Base-by-base conservation (phyloP, 1,284 basidiomycete species). In the Apiotrichum montevideense region DNA sequence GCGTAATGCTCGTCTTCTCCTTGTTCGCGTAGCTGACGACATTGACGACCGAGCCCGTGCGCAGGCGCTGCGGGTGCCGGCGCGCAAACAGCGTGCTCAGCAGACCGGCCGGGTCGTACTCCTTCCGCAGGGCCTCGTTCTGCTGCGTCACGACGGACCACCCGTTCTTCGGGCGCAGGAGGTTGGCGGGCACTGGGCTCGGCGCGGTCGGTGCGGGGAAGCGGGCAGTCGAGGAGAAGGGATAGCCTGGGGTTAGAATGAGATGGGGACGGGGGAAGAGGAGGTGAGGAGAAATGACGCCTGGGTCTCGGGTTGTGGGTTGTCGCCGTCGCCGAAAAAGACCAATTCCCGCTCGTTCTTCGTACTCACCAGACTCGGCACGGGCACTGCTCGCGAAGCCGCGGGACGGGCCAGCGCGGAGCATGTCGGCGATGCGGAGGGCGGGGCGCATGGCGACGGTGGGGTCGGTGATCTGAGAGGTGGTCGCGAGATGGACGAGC, bases 131-230 rank as follows among this genome's bases (percentile, higher is more conserved):
- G 10, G 81, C 81, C 63, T 84, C 80, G 61, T 82, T 82, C 57
- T 93, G 80, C 76, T 88, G 83, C 40, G 82, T 77, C 84, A 93
- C 88, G 53, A 93, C 80, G 35, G 86, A 87, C 75, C 85, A 86
- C 73, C 90, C 90, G 63, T 82, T 73, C 33, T 63, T 61, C 1
- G 75, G 74, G 8, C 78, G 79, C 35, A 89, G 80, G 37, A 72
- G 65, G 52, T 56, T 56, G 37, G 48, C 43, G 6, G 55, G 45
- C 40, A 50, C 35, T 33, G 79, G 65, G 10, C 79, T 68, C 32
- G 78, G 66, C 41, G 78, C 69, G 8, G 83, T 78, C 10, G 80
- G 72, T 0, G 82, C 73, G 9, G 81, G 82, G 46, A 84, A 77
- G 47, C 85, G 79, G 42, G 83, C 87, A 9, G 79, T 79, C 64